Evolutionary conservation across 495 filamentous ascomycete species (phyloP).

Genomic region (Podospora sp.): DNA sequence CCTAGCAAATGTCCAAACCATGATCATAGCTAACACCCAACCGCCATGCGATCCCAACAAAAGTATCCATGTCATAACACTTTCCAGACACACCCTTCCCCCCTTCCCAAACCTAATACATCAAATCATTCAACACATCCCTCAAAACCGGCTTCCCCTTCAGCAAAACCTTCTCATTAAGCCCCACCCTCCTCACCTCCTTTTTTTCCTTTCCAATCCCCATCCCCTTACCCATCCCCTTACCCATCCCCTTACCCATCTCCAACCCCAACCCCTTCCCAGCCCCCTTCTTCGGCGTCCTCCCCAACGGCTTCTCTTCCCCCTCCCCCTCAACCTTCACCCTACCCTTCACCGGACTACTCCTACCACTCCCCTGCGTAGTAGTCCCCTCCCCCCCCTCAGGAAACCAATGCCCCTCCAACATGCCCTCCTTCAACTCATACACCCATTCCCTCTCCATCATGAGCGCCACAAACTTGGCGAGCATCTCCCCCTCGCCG

Average conservation of each 20-base stretch:
- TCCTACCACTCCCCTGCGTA: neutral
- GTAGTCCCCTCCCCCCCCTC: conserved; percentile 23
- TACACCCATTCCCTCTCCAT: conserved; percentile 74
- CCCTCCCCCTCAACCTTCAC: neutral
- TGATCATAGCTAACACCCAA: neutral
- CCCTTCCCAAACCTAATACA: neutral
- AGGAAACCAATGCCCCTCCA: conserved; percentile 70
- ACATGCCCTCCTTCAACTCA: conserved; percentile 62
- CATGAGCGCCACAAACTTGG: conserved; percentile 73
- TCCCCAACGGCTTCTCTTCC: conserved; percentile 2
- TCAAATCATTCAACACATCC: conserved; percentile 54
- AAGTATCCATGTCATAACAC: neutral
- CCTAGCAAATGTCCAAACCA: neutral
- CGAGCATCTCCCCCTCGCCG: conserved; percentile 74
- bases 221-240: no score
- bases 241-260: no score
- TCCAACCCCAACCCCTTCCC: no score
- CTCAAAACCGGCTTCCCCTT: conserved; percentile 46
- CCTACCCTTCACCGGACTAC: conserved; percentile 3
- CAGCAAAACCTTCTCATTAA: conserved; percentile 42
- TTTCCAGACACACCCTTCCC: neutral
- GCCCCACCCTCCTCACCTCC: conserved; percentile 42
- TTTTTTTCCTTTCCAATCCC: no score
- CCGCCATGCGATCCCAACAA: neutral
- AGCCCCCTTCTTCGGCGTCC: conserved; percentile 14